Evolutionary conservation across 2,329 filamentous ascomycete species (phyloP), one percentile per base, ranked within the genome.

Genomic region (Colletotrichum sp.): DNA sequence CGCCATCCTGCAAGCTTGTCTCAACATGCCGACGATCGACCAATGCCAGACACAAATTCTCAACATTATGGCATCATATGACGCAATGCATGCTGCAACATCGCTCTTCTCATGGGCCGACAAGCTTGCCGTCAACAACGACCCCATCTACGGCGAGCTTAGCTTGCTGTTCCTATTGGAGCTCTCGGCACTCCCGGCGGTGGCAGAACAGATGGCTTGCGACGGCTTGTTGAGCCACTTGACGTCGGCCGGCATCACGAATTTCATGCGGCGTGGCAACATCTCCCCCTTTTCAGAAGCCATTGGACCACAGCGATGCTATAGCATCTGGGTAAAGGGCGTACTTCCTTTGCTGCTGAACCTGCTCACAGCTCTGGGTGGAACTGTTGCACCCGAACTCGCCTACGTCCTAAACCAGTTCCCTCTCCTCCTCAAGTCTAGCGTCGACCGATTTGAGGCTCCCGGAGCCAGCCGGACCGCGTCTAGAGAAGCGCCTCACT

Each of bases 31-130:
- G 1, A 92, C 93, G 62, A 92, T 95, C 73, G 91, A 94, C 69
- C 90, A 94, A 76, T 90, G 92, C 63, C 91, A 94, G 75, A 87
- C 90, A 16, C 93, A 95, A 77, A 90, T 96, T 47, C 88, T 95
- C 67, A 90, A 92, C 79, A 92, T 92, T 76, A 87, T 95, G 86
- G 87, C 90, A 2, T 90, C 91, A 61, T 92, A 95, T 80, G 92
- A 94, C 76, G 93, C 93, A 1, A 89, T 95, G 59, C 94, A 96
- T 78, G 94, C 95, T 74, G 96, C 95, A 1, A 92, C 93, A 8
- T 95, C 94, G 38, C 89, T 99, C 7, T 98, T 96, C 83, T 98
- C 95, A 0, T 99, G 97, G 97, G 91, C 96, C 6, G 95, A 98
- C 82, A 92, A 93, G 77, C 88, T 98, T 29, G 90, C 93, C 1